Percentiles rank a stretch among this genome's conserved stretches.
Conservation (phyloP, 768 basidiomycete species). For the Rubroboletus satanas region DNA sequence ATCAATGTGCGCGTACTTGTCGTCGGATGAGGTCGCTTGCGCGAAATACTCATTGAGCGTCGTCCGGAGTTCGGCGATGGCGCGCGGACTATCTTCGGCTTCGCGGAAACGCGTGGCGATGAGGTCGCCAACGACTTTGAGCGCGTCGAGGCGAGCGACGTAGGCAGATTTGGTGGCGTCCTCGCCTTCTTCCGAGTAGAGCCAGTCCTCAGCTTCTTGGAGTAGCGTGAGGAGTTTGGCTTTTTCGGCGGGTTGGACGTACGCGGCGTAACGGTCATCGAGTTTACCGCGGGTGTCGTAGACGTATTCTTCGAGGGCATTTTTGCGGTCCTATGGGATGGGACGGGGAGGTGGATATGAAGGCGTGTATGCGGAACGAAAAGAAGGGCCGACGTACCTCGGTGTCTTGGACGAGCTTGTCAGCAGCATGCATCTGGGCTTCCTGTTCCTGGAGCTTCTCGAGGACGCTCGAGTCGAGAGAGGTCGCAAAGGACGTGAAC, state of each 20-base stretch:
- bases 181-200: slow-evolving; percentile 95
- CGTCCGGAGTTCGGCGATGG: slow-evolving; percentile 77
- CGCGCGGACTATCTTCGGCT: slow-evolving; percentile 70
- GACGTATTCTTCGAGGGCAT: slow-evolving; percentile 97
- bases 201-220: slow-evolving; percentile 88
- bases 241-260: slow-evolving; percentile 75
- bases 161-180: slow-evolving; percentile 96
- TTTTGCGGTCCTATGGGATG: slow-evolving; percentile 79
- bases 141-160: slow-evolving; percentile 71
- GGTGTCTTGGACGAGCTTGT: slow-evolving; percentile 97
- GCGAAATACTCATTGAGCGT: slow-evolving; percentile 81
- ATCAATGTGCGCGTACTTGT: slow-evolving; percentile 86
- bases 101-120: slow-evolving; percentile 82
- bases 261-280: slow-evolving; percentile 80
- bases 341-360: neutral
- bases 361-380: slow-evolving; percentile 1
- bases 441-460: slow-evolving; percentile 77
- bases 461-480: slow-evolving; percentile 60
- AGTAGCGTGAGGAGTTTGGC: slow-evolving; percentile 65
- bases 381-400: slow-evolving; percentile 56
- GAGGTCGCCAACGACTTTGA: slow-evolving; percentile 85
- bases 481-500: slow-evolving; percentile 61
- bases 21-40: slow-evolving; percentile 80
- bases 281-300: slow-evolving; percentile 94
- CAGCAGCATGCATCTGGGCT: slow-evolving; percentile 81